These are phyloP conservation scores for Diutina neorugosa DNA, from an alignment of 1,139 yeast species.

Conservation along the genomic window DNA sequence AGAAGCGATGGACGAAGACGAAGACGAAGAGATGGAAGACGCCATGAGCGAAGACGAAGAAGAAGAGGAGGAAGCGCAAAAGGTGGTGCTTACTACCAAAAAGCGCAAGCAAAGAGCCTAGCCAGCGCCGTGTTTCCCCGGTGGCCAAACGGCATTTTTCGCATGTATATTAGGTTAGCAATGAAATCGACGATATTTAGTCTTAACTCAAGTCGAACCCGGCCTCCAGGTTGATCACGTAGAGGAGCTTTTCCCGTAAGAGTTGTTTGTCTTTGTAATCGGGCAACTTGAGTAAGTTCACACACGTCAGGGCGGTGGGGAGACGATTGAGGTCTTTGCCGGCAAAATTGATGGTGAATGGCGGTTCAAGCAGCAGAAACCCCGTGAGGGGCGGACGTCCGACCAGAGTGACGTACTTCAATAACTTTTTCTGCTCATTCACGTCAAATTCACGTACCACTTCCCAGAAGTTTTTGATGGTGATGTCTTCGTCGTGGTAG, in stretches of 20 bases:
- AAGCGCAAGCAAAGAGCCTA: slow-evolving; percentile 9
- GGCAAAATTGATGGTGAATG: slow-evolving; percentile 67
- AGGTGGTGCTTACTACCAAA: slow-evolving; percentile 71
- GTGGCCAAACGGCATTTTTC: not conserved
- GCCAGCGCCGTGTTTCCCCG: not conserved
- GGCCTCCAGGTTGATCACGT: slow-evolving; percentile 70
- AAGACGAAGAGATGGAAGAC: slow-evolving; percentile 31
- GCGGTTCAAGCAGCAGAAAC: slow-evolving; percentile 60
- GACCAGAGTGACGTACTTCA: slow-evolving; percentile 85
- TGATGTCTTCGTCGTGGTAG: slow-evolving; percentile 41
- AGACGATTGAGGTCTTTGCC: slow-evolving; percentile 46
- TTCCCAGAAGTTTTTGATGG: slow-evolving; percentile 62
- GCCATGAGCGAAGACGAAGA: slow-evolving; percentile 33
- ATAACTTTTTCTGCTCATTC: slow-evolving; percentile 47
- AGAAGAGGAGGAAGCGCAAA: slow-evolving; percentile 43
- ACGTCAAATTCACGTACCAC: slow-evolving; percentile 56
- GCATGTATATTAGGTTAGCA: not conserved
- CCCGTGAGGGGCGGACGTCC: slow-evolving; percentile 89
- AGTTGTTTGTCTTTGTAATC: slow-evolving; percentile 54
- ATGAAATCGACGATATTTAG: not conserved
- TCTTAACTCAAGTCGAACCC: slow-evolving; percentile 57
- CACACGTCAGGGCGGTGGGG: slow-evolving; percentile 92
- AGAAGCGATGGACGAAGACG: slow-evolving; percentile 29
- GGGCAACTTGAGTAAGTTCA: slow-evolving; percentile 76
- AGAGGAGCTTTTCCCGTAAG: slow-evolving; percentile 52